phyloP scores from a whole-genome alignment of 1,284 basidiomycete species.

The Heliocybe sulcata region DNA sequence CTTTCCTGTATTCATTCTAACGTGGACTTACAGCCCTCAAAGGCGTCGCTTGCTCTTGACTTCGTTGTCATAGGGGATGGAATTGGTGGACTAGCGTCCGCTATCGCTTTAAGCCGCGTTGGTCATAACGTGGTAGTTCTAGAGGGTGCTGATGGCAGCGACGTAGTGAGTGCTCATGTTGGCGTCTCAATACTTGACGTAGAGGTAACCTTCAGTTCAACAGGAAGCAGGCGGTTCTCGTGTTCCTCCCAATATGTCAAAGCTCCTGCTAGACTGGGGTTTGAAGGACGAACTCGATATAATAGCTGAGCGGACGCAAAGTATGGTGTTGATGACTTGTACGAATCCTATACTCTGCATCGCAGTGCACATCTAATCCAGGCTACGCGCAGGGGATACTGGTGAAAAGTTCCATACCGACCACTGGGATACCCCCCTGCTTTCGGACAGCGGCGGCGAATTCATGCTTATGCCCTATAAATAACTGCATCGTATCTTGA shows the following conservation, averaged over 20 bases:
- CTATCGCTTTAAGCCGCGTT: background rate
- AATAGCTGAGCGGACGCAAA: slow-evolving; percentile 10
- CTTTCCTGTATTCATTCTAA: background rate
- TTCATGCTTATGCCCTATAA: slow-evolving; percentile 43
- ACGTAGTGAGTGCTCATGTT: background rate
- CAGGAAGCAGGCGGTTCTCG: slow-evolving; percentile 30
- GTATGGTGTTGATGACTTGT: background rate
- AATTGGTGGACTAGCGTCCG: background rate
- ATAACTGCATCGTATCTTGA: slow-evolving; percentile 31
- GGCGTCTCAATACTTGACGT: background rate
- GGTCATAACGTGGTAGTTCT: background rate
- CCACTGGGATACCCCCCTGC: slow-evolving; percentile 44
- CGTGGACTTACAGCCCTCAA: background rate
- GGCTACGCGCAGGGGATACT: slow-evolving; percentile 14
- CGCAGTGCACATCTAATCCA: background rate
- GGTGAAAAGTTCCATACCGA: slow-evolving; percentile 37
- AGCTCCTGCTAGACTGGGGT: slow-evolving; percentile 45
- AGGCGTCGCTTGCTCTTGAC: slow-evolving; percentile 19
- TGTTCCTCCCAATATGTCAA: slow-evolving; percentile 44
- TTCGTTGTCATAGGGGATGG: slow-evolving; percentile 41
- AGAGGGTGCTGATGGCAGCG: background rate
- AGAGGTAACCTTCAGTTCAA: background rate
- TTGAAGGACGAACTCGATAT: slow-evolving; percentile 23
- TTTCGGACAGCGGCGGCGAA: slow-evolving; percentile 46
- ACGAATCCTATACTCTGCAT: background rate